phyloP scores from a whole-genome alignment of 2,329 filamentous ascomycete species.

The Aspergillus unguis region DNA sequence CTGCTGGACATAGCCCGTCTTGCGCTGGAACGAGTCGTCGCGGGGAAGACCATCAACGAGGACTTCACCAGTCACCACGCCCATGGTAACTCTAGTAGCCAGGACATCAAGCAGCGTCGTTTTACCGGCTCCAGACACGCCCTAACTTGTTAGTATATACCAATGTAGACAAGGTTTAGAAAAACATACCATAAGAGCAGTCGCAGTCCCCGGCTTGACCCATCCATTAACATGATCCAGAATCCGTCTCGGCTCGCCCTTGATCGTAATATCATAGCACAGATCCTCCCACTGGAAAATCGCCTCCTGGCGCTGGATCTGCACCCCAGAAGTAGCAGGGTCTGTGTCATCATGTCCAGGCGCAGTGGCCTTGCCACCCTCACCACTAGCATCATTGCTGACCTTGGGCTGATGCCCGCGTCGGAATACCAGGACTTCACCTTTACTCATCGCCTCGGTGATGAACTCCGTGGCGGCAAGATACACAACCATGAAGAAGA shows the following conservation, averaged over 20 bases:
- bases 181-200: constrained; percentile 65
- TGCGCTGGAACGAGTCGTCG: constrained; percentile 47
- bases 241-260: constrained; percentile 68
- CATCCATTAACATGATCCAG: constrained; percentile 83
- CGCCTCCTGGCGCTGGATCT: not conserved
- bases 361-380: no score
- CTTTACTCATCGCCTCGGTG: constrained; percentile 65
- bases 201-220: constrained; percentile 88
- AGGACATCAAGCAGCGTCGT: constrained; percentile 84
- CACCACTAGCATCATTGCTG: no score
- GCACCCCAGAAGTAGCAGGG: not conserved
- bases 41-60: constrained; percentile 68
- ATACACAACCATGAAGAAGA: constrained; percentile 61
- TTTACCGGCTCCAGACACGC: constrained; percentile 84
- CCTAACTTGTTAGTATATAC: constrained; percentile 27
- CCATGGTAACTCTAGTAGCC: constrained; percentile 78
- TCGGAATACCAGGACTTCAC: constrained; percentile 72
- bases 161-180: not conserved
- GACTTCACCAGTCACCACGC: constrained; percentile 83
- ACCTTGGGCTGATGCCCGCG: constrained; percentile 44
- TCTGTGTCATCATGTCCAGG: not conserved
- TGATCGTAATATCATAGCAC: constrained; percentile 37
- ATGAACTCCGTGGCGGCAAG: constrained; percentile 46
- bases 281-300: constrained; percentile 8
- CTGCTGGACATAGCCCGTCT: constrained; percentile 64